Evolutionary conservation across 2,329 filamentous ascomycete species (phyloP).

Genomic region (Diaporthe longicolla): DNA sequence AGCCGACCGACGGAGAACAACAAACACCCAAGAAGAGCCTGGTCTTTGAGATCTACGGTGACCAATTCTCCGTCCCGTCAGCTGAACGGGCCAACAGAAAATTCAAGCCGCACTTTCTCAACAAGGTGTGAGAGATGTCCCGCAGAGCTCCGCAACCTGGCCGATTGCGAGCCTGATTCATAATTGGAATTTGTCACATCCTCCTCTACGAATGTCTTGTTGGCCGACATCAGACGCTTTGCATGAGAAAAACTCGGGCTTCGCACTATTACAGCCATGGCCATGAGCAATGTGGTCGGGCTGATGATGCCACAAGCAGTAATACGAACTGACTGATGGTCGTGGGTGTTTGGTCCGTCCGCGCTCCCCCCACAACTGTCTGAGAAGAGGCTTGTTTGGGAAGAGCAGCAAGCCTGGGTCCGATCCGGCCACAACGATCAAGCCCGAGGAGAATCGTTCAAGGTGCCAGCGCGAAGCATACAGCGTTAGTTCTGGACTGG

Average conservation of each 20-base stretch:
- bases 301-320: neutral
- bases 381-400: too few relatives aligned
- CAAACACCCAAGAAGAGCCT: conserved; percentile 55
- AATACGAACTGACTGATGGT: neutral
- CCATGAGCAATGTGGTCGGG: neutral
- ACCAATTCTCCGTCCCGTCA: conserved; percentile 86
- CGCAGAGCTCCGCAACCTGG: neutral
- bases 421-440: neutral
- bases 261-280: neutral
- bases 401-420: neutral
- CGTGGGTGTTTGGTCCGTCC: neutral
- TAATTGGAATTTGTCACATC: too few relatives aligned
- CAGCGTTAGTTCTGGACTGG: too few relatives aligned
- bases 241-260: neutral
- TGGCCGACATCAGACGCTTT: neutral
- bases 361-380: neutral
- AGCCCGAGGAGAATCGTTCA: neutral
- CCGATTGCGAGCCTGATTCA: too few relatives aligned
- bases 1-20: conserved; percentile 43
- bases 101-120: conserved; percentile 87
- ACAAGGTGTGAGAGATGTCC: conserved; percentile 72
- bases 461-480: neutral
- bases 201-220: neutral
- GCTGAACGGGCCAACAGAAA: conserved; percentile 91
- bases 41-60: conserved; percentile 88